Base-by-base conservation (phyloP, 2,329 filamentous ascomycete genomes). In the Madurella fahalii region DNA sequence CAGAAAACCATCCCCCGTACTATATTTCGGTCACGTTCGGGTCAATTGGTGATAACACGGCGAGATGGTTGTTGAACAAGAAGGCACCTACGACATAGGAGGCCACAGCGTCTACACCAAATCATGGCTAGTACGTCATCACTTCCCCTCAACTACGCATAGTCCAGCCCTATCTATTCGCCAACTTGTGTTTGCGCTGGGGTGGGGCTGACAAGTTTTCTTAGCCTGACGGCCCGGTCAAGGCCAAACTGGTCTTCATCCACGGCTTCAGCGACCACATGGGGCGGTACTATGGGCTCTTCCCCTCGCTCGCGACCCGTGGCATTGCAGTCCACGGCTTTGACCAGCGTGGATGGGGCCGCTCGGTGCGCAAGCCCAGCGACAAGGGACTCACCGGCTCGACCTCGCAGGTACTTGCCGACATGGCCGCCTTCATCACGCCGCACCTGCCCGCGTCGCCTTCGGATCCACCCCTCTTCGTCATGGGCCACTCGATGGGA, bases 401-500 rank as follows among this genome's bases (percentile, higher is more conserved):
- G 7, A 95, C 91, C 2, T 60, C 77, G 1, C 80, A 77, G 52
- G 89, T 96, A 53, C 74, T 95, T 43, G 77, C 80, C 54, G 92
- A 96, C 69, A 84, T 96, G 52, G 88, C 84, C 11, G 84, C 85
- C 42, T 90, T 96, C 68, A 77, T 94, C 61, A 77, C 77, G 56
- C 73, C 75, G 32, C 80, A 86, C 58, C 73, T 85, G 5, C 78
- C 78, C 9, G 69, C 64, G 5, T 56, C 65, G 39, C 63, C 68
- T 25, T 57, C 70, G 20, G 64, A 71, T 4, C 72, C 76, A 37
- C 90, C 90, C 0, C 67, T 95, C 15, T 96, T 96, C 72, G 78
- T 96, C 17, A 84, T 94, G 76, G 92, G 92, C 50, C 90, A 96
- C 71, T 91, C 86, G 18, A 96, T 96, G 90, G 92, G 92, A 61